Percentiles rank a stretch among this genome's conserved stretches.
These are phyloP conservation scores for Arctium minus DNA, from an alignment of 129 eudicot species.

Conservation along the genomic window DNA sequence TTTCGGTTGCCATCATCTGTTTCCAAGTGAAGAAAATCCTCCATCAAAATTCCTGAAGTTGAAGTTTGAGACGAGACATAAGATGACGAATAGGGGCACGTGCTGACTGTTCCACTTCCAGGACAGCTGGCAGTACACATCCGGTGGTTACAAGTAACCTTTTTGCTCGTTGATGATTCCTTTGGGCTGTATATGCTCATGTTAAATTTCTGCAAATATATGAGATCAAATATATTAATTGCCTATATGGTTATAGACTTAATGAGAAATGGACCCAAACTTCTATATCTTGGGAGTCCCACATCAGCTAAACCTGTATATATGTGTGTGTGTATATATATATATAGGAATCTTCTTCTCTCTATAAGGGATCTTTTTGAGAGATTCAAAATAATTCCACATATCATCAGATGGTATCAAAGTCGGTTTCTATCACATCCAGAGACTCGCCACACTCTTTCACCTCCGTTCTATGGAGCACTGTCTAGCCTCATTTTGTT, in stretches of 20 bases:
- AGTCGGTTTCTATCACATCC: too few species aligned
- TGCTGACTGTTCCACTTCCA: constrained; percentile 29
- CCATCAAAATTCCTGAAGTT: constrained; percentile 79
- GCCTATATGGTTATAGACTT: neutral
- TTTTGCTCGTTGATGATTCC: constrained; percentile 72
- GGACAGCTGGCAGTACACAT: constrained; percentile 54
- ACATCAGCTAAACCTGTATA: too few species aligned
- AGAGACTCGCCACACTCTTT: too few species aligned
- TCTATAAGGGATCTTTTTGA: too few species aligned
- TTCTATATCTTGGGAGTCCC: too few species aligned
- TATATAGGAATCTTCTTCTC: too few species aligned
- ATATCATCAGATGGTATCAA: too few species aligned
- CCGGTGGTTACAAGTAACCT: constrained; percentile 61
- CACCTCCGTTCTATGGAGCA: too few species aligned
- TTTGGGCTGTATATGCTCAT: constrained; percentile 70
- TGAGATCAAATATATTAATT: neutral
- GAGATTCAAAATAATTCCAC: too few species aligned
- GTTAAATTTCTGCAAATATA: constrained; percentile 54
- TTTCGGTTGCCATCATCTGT: constrained; percentile 43
- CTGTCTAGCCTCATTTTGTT: too few species aligned
- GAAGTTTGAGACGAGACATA: constrained; percentile 87
- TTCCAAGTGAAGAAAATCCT: constrained; percentile 72
- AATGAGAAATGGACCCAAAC: too few species aligned
- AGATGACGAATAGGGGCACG: constrained; percentile 76
- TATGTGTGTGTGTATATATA: too few species aligned